A percentile compares a stretch with the other conserved stretches of the same genome.
phyloP scores from a whole-genome alignment of 1,284 basidiomycete species.

The Paramarasmius palmivorus region DNA sequence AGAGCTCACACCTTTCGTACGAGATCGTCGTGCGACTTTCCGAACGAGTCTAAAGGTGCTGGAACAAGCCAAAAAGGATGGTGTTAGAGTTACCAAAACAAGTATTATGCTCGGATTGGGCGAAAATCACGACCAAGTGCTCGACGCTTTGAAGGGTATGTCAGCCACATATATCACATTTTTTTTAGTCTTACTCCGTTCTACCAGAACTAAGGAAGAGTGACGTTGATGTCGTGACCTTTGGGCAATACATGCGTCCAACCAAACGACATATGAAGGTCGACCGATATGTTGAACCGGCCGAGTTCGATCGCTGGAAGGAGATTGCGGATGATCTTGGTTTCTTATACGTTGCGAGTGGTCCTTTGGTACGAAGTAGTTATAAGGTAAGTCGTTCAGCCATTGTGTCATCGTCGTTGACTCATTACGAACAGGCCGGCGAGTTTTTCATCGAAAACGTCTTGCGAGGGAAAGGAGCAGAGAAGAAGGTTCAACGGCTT shows the following conservation, averaged over 20 bases:
- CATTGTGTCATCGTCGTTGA: slow-evolving; percentile 2
- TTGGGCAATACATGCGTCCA: slow-evolving; percentile 99
- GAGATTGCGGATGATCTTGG: slow-evolving; percentile 88
- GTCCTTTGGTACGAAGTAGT: slow-evolving; percentile 92
- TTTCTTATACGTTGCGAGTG: slow-evolving; percentile 97
- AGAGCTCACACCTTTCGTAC: slow-evolving; percentile 90
- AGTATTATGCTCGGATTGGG: slow-evolving; percentile 99
- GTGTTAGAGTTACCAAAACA: slow-evolving; percentile 93
- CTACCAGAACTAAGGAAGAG: slow-evolving; percentile 78
- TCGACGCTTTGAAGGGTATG: slow-evolving; percentile 82
- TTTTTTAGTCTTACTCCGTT: not conserved
- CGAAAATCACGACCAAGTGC: slow-evolving; percentile 83
- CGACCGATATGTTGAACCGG: slow-evolving; percentile 91
- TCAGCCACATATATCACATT: slow-evolving; percentile 1
- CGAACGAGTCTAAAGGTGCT: slow-evolving; percentile 87
- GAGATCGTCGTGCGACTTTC: slow-evolving; percentile 94
- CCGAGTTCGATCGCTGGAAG: slow-evolving; percentile 94
- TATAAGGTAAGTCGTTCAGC: slow-evolving; percentile 75
- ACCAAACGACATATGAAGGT: slow-evolving; percentile 99
- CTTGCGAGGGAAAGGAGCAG: slow-evolving; percentile 57
- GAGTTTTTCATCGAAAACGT: slow-evolving; percentile 94
- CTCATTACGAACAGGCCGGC: slow-evolving; percentile 61
- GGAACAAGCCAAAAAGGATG: slow-evolving; percentile 78
- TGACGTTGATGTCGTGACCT: slow-evolving; percentile 97
- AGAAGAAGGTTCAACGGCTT: slow-evolving; percentile 36